Evolutionary conservation across 2,329 filamentous ascomycete species (phyloP).

Genomic region (Bimuria novae-zelandiae): DNA sequence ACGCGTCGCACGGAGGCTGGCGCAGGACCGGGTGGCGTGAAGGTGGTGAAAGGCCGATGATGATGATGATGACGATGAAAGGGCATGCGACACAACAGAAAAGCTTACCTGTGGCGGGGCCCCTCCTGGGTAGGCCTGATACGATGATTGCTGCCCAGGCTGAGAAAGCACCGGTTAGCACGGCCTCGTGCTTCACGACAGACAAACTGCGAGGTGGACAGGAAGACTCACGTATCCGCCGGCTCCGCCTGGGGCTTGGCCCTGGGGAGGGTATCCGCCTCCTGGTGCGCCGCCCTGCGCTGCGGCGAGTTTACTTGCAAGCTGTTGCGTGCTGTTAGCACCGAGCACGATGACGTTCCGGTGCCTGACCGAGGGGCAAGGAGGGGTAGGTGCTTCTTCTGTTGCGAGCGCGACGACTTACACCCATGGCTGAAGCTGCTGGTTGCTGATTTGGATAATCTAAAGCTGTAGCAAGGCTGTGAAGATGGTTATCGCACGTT

Average conservation of each 20-base stretch:
- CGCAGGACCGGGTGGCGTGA: not conserved
- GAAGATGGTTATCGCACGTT: not conserved
- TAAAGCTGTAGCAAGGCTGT: not conserved
- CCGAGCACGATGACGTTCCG: conserved; percentile 4
- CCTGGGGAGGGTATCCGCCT: not conserved
- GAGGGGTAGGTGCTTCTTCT: conserved; percentile 6
- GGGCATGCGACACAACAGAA: not conserved
- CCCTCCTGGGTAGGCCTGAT: conserved; percentile 6
- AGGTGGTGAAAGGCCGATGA: not conserved
- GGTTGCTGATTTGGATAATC: not conserved
- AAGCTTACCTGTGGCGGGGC: conserved; percentile 5
- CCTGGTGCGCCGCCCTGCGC: conserved; percentile 1
- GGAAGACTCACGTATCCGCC: conserved; percentile 1
- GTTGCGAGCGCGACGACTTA: not conserved
- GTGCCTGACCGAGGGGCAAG: conserved; percentile 3
- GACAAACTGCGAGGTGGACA: not conserved
- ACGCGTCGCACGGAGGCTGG: no score
- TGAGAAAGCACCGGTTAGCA: conserved; percentile 5
- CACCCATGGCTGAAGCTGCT: not conserved
- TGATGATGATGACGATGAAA: not conserved
- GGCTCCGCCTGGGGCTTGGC: conserved; percentile 1
- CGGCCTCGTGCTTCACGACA: conserved; percentile 3
- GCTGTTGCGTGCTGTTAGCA: conserved; percentile 6
- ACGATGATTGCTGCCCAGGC: conserved; percentile 9
- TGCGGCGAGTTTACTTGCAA: conserved; percentile 7